Percentiles rank a stretch among this genome's conserved stretches.
Conservation (phyloP, 768 basidiomycete species). For the Amanita brunnescens region DNA sequence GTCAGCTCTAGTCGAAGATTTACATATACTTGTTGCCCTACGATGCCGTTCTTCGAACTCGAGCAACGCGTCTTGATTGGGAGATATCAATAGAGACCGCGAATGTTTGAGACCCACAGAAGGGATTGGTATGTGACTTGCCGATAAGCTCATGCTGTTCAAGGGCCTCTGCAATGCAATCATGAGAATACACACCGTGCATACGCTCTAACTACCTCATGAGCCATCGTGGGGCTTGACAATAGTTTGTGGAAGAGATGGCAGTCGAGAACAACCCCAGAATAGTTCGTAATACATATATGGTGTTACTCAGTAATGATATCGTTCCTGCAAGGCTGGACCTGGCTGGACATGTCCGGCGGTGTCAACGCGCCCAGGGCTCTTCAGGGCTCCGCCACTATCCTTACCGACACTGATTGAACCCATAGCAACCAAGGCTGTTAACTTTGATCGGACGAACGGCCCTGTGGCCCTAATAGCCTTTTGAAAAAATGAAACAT, state of each 20-base stretch:
- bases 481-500: too few species aligned
- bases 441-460: background rate
- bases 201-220: background rate
- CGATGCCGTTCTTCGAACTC: conserved; percentile 48
- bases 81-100: conserved; percentile 40
- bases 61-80: conserved; percentile 50
- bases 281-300: background rate
- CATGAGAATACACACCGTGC: background rate
- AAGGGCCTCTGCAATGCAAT: background rate
- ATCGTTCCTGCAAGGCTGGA: too few species aligned
- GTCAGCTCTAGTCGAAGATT: conserved; percentile 2
- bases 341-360: too few species aligned
- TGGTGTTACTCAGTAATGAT: background rate
- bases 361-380: too few species aligned
- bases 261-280: background rate
- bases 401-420: too few species aligned
- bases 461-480: too few species aligned
- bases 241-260: background rate
- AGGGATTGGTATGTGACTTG: background rate
- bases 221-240: background rate
- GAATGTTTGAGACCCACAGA: conserved; percentile 5
- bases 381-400: too few species aligned
- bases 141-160: background rate
- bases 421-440: background rate
- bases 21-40: conserved; percentile 6